Evolutionary conservation across 176 grass and related monocot species (phyloP), one percentile per base, ranked within the genome.

Genomic region (Aegilops tauschii): DNA sequence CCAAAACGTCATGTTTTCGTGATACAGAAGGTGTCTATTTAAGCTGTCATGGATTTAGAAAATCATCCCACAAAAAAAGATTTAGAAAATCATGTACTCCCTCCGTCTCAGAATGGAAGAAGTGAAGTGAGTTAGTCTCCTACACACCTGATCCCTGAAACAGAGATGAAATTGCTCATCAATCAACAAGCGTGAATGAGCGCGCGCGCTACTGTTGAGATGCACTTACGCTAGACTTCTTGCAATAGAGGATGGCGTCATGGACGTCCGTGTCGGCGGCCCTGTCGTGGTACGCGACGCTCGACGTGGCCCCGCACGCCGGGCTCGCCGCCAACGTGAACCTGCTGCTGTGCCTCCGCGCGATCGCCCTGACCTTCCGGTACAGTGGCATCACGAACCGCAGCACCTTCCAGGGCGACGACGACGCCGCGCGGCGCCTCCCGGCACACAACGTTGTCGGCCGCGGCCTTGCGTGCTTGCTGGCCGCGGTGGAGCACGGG

Each of bases 241-340:
- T 98, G 93, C 96, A 98, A 80, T 98, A 93, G 17, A 95, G 83
- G 84, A 98, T 95, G 37, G 93, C 93, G 66, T 98, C 96, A 32
- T 90, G 70, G 87, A 94, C 84, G 21, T 93, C 94, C 21, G 86
- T 89, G 80, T 95, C 89, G 10, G 89, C 89, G 10, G 89, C 89
- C 86, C 86, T 92, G 66, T 89, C 86, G 16, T 94, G 89, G 82
- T 86, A 92, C 87, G 87, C 73, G 44, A 70, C 25, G 87, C 81
- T 61, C 39, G 89, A 68, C 66, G 67, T 80, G 16, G 89, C 83
- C 74, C 35, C 75, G 27, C 61, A 45, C 28, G 68, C 28, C 9
- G 75, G 58, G 80, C 85, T 80, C 7, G 80, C 72, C 37, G 17
- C 32, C 68, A 81, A 68, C 49, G 61, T 37, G 34, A 84, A 17